Evolutionary conservation across 305 asterid genomes (phyloP), one percentile per base, ranked within the genome.

Genomic region (Fraxinus albicans): DNA sequence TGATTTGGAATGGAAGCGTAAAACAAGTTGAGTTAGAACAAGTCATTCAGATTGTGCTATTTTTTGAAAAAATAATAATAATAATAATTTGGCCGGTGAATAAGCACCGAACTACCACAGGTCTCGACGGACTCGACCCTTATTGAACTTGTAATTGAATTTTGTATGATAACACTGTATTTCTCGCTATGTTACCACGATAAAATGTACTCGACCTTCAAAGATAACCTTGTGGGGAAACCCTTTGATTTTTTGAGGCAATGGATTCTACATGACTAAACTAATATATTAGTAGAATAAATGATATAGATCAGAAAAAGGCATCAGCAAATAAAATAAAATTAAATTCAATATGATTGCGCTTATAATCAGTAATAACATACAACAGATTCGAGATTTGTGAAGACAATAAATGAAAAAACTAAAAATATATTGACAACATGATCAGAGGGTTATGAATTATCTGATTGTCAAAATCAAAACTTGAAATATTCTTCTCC

Each of bases 401-500:
- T 9, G 58, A 76, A 53, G 15, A 77, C 6, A 80, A 77, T 8
- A 53, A 25, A 35, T 27, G 29, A 63, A 69, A 33, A 5, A 58
- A 69, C n/a, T 53, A 81, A 23, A 50, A 15, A 17, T 15, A 17
- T 19, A 77, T 58, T 19, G 69, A 19, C 29, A 31, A 79, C n/a
- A 79, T 47, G 67, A 76, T 77, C 8, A 78, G 55, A 77, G 76
- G 78, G 69, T 67, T 31, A 58, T 73, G 29, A 73, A 78, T 78
- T 33, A 74, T 65, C 81, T 23, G 83, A 78, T 82, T 36, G 21
- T 70, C 75, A 42, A 55, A 76, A 38, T 60, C 77, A 10, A 21
- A 17, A 76, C 35, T 19, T 4, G 73, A 40, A 27, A 74, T 50
- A 40, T 25, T 36, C 23, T 21, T 35, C 38, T 5, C 2, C 29